Percentiles rank a stretch among this genome's conserved stretches.
These are phyloP conservation scores for Zygosaccharomyces lentus DNA, from an alignment of 805 yeast genomes.

Conservation along the genomic window DNA sequence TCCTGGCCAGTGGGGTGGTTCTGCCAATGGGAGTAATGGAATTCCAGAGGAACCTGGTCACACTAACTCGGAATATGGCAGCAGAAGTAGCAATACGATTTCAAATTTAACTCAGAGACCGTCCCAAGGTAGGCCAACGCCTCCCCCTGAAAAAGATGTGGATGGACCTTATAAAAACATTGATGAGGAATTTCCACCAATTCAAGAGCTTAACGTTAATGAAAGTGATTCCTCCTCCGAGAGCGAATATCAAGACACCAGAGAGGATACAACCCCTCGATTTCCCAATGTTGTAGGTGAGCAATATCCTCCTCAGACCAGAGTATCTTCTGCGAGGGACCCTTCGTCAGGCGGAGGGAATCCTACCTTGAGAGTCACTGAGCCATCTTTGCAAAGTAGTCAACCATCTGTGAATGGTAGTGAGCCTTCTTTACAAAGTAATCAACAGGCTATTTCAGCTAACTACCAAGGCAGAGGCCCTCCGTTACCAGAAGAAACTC, in stretches of 20 bases:
- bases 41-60: constrained; percentile 17
- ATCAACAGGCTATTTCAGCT: background rate
- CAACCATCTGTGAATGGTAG: constrained; percentile 19
- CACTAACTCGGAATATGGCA: constrained; percentile 19
- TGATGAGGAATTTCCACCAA: constrained; percentile 55
- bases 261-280: constrained; percentile 17
- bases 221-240: constrained; percentile 48
- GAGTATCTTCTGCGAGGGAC: background rate
- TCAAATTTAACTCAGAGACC: constrained; percentile 2
- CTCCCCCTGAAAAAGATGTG: constrained; percentile 3
- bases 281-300: background rate
- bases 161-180: constrained; percentile 5
- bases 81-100: background rate
- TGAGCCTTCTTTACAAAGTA: constrained; percentile 21
- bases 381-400: background rate
- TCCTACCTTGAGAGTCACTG: background rate
- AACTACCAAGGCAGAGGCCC: background rate
- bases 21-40: constrained; percentile 15
- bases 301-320: background rate
- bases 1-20: constrained; percentile 26
- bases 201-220: constrained; percentile 49
- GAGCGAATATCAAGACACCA: constrained; percentile 37
- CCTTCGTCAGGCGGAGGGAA: background rate
- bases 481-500: background rate
- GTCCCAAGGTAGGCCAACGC: constrained; percentile 9